Evolutionary conservation across 805 yeast species (phyloP).

Genomic region (Lipomyces yamadae): DNA sequence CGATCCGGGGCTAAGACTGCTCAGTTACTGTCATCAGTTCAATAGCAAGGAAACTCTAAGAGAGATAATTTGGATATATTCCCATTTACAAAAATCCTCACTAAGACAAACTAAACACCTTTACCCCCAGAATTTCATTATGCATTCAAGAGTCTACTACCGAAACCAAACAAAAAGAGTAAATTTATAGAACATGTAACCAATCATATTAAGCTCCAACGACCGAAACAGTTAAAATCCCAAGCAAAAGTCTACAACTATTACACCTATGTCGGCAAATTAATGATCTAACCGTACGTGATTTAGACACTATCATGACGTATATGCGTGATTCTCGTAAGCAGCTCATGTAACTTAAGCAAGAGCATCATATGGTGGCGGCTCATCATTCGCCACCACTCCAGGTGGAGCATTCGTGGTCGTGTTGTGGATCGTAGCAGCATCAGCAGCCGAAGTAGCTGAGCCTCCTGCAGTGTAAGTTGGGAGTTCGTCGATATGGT

Average conservation of each 20-base stretch:
- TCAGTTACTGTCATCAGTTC: background rate
- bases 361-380: constrained; percentile 13
- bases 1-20: background rate
- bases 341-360: background rate
- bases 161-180: background rate
- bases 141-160: background rate
- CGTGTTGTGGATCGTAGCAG: background rate
- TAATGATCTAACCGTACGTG: background rate
- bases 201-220: background rate
- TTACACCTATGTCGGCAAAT: background rate
- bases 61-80: background rate
- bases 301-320: background rate
- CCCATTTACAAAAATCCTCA: background rate
- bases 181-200: background rate
- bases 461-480: constrained; percentile 16
- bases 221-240: background rate
- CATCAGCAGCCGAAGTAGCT: background rate
- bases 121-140: background rate
- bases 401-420: background rate
- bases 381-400: background rate
- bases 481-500: constrained; percentile 40
- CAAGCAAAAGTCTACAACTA: background rate
- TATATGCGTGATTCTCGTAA: background rate
- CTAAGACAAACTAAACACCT: background rate
- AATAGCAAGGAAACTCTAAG: background rate